Conservation (phyloP, 2,329 filamentous ascomycete genomes). For the Nakataea oryzae region DNA sequence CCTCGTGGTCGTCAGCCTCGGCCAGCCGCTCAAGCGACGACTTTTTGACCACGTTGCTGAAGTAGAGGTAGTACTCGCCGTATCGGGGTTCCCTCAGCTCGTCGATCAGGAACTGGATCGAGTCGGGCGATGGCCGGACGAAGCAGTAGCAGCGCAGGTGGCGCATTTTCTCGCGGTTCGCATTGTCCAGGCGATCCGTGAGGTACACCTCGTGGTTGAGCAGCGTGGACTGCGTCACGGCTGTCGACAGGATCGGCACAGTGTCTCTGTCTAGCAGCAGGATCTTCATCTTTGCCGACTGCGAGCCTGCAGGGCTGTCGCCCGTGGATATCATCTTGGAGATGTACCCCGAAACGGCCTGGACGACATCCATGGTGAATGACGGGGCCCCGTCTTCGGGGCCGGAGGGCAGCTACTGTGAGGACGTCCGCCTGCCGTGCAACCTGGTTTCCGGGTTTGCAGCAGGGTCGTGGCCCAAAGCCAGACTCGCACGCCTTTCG, state of each 20-base stretch:
- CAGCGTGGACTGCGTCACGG: slow-evolving; percentile 88
- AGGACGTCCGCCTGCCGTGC: too few relatives aligned
- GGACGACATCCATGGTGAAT: slow-evolving; percentile 77
- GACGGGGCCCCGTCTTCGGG: slow-evolving; percentile 1
- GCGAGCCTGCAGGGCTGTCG: slow-evolving; percentile 52
- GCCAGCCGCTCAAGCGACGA: slow-evolving; percentile 87
- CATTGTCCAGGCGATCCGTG: slow-evolving; percentile 89
- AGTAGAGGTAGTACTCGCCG: slow-evolving; percentile 93
- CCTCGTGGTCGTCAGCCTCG: slow-evolving; percentile 94
- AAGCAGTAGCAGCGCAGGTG: slow-evolving; percentile 92
- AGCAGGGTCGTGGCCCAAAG: not conserved
- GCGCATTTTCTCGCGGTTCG: slow-evolving; percentile 90
- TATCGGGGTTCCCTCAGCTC: slow-evolving; percentile 95
- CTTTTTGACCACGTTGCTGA: slow-evolving; percentile 96
- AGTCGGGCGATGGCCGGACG: slow-evolving; percentile 81
- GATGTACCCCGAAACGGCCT: slow-evolving; percentile 89
- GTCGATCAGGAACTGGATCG: slow-evolving; percentile 88
- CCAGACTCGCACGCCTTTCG: not conserved
- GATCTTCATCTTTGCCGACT: slow-evolving; percentile 95
- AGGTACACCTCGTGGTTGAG: slow-evolving; percentile 97
- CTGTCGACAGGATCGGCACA: slow-evolving; percentile 85
- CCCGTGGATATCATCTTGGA: slow-evolving; percentile 87
- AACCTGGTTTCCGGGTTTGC: not conserved
- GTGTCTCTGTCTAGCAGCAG: slow-evolving; percentile 89
- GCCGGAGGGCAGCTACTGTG: not conserved